A percentile compares a stretch with the other conserved stretches of the same genome.
Evolutionary conservation across 495 filamentous ascomycete genomes (phyloP).

Genomic region (Talaromyces nanjingensis): DNA sequence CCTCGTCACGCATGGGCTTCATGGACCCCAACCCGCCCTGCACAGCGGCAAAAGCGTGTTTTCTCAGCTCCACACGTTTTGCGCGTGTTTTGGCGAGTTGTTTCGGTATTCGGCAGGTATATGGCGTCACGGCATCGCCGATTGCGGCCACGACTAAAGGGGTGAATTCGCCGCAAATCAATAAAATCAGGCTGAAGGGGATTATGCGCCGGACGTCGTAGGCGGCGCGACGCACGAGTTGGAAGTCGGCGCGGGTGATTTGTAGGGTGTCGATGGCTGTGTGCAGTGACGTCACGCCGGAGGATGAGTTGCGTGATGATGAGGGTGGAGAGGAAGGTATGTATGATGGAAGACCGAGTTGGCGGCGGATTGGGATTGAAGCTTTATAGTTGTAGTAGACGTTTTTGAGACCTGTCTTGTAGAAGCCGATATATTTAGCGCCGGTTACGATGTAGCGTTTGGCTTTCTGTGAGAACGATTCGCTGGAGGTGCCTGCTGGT

Average conservation of each 20-base stretch:
- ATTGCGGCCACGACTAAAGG: constrained; percentile 64
- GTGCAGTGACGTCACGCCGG: constrained; percentile 15
- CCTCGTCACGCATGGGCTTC: constrained; percentile 13
- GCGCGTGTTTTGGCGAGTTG: constrained; percentile 56
- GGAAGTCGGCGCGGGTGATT: constrained; percentile 54
- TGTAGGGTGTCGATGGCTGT: constrained; percentile 17
- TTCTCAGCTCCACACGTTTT: constrained; percentile 38
- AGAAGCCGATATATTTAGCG: constrained; percentile 59
- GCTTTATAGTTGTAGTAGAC: constrained; percentile 51
- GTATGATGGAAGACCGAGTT: constrained; percentile 23
- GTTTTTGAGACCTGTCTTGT: constrained; percentile 73
- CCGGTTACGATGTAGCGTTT: constrained; percentile 33
- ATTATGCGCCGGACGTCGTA: constrained; percentile 71
- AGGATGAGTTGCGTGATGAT: constrained; percentile 10
- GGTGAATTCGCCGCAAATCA: constrained; percentile 79
- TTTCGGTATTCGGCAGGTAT: constrained; percentile 70
- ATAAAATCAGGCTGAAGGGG: constrained; percentile 61
- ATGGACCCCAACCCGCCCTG: constrained; percentile 12
- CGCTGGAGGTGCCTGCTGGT: constrained; percentile 17
- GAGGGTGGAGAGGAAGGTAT: constrained; percentile 29
- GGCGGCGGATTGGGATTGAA: constrained; percentile 25
- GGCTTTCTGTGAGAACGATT: constrained; percentile 22
- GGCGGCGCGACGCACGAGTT: constrained; percentile 54
- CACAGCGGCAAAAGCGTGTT: constrained; percentile 18
- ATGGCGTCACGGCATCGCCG: constrained; percentile 63